Evolutionary conservation across 140 eudicot genomes (phyloP), one percentile per base, ranked within the genome.

Genomic region (Cichorium intybus): DNA sequence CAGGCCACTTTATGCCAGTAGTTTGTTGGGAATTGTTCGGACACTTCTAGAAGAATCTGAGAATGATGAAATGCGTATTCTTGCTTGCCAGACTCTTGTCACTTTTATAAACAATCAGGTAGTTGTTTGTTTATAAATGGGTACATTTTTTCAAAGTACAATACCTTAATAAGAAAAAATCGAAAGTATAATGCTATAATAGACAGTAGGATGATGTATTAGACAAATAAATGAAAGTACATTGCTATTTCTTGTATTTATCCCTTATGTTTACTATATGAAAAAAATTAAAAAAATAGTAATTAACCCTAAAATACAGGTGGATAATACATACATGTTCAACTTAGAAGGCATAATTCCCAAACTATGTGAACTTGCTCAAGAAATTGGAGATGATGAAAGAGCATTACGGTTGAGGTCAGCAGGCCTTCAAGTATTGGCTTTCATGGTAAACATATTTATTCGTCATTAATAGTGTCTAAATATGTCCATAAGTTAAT

Each of bases 331-430:
- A 1, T 82, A 85, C 68, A 85, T 85, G 96, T 82, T 88, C 85
- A 88, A 82, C 80, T 59, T 88, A 64, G 96, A 88, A 85, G 94
- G 90, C 35, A 85, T 88, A 52, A 85, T 88, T 56, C 94, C 87
- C n/a, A 88, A 85, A 72, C 89, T 88, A 60, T 82, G 94, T 75
- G 85, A 74, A 63, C 64, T 88, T 62, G 85, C 94, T 68, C 90
- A 79, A 80, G 94, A 88, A 82, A 68, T 82, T 75, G 96, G 94
- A 66, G 87, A 80, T 56, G 85, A 82, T 79, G 89, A 85, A 45
- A 82, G 82, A 80, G 77, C 82, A 56, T 56, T 85, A 60, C 75
- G 82, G 20, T 63, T 85, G 55, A 77, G 89, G 72, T 81, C 96
- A 28, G 79, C 87, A 68, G 96, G 96, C 75, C 81, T 88, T 64